A percentile compares a stretch with the other conserved stretches of the same genome.
Evolutionary conservation across 495 filamentous ascomycete genomes (phyloP).

Genomic region (Xylaria nigripes): DNA sequence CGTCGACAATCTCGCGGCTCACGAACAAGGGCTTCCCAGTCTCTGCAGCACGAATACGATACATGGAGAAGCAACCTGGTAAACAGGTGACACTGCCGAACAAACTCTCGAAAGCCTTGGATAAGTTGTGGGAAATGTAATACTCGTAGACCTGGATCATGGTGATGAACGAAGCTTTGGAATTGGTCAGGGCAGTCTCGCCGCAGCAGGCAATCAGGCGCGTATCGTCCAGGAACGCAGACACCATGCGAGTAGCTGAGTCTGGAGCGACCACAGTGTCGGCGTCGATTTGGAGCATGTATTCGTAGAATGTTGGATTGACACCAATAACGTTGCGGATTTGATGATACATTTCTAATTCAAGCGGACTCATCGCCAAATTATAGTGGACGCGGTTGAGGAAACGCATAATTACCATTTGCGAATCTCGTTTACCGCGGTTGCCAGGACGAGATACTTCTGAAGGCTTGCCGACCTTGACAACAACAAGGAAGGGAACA

Average conservation of each 20-base stretch:
- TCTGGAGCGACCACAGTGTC: conserved; percentile 91
- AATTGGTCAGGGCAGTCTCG: conserved; percentile 88
- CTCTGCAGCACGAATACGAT: conserved; percentile 88
- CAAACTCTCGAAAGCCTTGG: conserved; percentile 96
- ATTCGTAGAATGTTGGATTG: conserved; percentile 97
- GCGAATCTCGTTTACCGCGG: conserved; percentile 97
- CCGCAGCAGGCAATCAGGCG: conserved; percentile 88
- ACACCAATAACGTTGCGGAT: conserved; percentile 99
- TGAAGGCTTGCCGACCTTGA: conserved; percentile 95
- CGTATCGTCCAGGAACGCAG: conserved; percentile 84
- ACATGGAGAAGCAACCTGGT: conserved; percentile 98
- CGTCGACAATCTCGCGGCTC: conserved; percentile 77
- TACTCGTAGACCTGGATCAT: conserved; percentile 99
- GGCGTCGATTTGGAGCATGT: conserved; percentile 92
- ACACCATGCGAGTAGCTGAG: conserved; percentile 86
- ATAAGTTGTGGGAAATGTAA: conserved; percentile 96
- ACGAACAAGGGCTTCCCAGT: conserved; percentile 93
- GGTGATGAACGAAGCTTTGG: conserved; percentile 84
- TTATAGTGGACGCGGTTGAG: conserved; percentile 98
- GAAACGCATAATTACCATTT: conserved; percentile 97
- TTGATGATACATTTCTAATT: conserved; percentile 97
- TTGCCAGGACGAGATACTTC: conserved; percentile 96
- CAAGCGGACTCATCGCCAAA: conserved; percentile 87
- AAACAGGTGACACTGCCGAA: conserved; percentile 97
- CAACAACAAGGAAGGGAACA: conserved; percentile 92